These are phyloP conservation scores for Schizothecium vesticola DNA, from an alignment of 495 filamentous ascomycete genomes.

Conservation along the genomic window DNA sequence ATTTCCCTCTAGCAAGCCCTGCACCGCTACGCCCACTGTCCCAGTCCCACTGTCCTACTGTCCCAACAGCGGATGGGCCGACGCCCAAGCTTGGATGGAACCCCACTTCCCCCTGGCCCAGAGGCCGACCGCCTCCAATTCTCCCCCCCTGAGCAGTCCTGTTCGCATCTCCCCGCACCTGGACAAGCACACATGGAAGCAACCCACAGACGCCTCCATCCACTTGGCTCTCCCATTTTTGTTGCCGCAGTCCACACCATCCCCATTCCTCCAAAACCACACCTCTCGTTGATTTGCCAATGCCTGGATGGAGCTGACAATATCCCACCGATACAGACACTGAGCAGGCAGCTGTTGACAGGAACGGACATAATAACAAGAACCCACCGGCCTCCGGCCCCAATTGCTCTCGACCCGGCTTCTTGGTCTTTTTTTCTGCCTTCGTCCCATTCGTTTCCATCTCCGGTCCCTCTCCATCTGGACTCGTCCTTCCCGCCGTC, in stretches of 20 bases:
- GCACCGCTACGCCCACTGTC: not conserved
- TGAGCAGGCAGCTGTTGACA: not conserved
- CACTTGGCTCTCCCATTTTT: not conserved
- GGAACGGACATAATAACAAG: not conserved
- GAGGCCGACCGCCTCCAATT: not conserved
- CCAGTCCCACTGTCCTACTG: not conserved
- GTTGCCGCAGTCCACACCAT: not conserved
- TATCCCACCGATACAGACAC: not conserved
- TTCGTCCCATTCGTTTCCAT: not conserved
- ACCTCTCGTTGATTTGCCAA: not conserved
- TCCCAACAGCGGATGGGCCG: not conserved
- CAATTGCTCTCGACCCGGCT: not conserved
- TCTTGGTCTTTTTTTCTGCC: not conserved
- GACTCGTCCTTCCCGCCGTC: not conserved
- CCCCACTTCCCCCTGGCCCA: not conserved
- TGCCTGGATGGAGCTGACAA: not conserved
- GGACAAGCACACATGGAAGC: not conserved
- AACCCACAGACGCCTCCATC: not conserved
- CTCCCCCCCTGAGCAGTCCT: not conserved
- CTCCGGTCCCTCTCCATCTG: not conserved
- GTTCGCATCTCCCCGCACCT: not conserved
- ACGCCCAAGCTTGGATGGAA: not conserved
- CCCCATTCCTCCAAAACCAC: not conserved
- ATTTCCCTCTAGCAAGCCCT: not conserved
- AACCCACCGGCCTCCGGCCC: not conserved